Evolutionary conservation across 805 yeast genomes (phyloP), one percentile per base, ranked within the genome.

Genomic region (Wickerhamiella allomyrinae): DNA sequence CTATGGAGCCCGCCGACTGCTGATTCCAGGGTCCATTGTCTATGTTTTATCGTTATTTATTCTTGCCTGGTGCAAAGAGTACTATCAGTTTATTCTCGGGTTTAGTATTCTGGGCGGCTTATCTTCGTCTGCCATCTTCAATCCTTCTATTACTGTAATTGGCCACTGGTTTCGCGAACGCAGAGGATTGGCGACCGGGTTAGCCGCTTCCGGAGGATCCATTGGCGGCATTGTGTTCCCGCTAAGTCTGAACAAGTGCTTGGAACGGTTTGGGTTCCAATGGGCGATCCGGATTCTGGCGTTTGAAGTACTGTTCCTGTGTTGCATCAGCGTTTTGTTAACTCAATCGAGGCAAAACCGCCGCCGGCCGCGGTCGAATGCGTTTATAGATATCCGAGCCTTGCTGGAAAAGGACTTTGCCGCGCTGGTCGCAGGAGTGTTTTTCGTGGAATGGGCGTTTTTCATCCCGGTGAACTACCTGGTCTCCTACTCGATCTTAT

Each of bases 161-260:
- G 69, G 77, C 34, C 86, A 79, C 49, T 78, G 79, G 73, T 79
- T 78, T 50, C 55, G 61, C 43, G 61, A 58, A 20, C 70, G 67
- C 44, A 64, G 83, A 46, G 84, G 79, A 0, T 54, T 67, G 42
- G 81, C 79, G 5, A 62, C 75, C 27, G 82, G 84, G 0, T 48
- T 76, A 3, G 77, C 79, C 3, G 73, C 78, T 42, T 59, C 74
- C 8, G 85, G 84, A 2, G 82, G 82, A 1, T 73, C 80, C 3
- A 57, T 75, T 6, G 85, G 84, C 1, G 86, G 85, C 3, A 64
- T 76, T 9, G 52, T 76, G 5, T 71, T 74, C 53, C 82, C 85
- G 1, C 57, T 77, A 29, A 58, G 73, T 55, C 57, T 76, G 45
- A 60, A 69, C 43, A 53, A 63, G 10, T 54, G 74, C 40, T 70